phyloP scores from a whole-genome alignment of 768 basidiomycete genomes.

The Termitomyces sp. region DNA sequence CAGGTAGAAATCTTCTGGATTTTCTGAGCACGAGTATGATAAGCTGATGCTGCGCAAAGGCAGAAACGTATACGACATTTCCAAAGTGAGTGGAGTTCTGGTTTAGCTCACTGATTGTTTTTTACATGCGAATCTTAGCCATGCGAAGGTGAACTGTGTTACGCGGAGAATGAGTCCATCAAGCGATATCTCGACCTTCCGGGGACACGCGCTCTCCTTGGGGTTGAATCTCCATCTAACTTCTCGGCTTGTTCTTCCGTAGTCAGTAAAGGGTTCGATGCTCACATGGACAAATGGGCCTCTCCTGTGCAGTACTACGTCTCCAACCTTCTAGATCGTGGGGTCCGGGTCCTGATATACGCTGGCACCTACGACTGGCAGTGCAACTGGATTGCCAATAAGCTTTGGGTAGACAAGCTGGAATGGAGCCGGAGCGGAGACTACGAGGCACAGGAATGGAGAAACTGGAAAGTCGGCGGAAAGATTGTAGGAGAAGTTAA shows the following conservation, averaged over 20 bases:
- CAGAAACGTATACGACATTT: slow-evolving; percentile 20
- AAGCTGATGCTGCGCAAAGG: slow-evolving; percentile 10
- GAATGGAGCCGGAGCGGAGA: slow-evolving; percentile 62
- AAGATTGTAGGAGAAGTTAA: slow-evolving; percentile 43
- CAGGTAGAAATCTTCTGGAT: slow-evolving; percentile 27
- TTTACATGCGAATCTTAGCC: slow-evolving; percentile 2
- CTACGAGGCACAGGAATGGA: slow-evolving; percentile 43
- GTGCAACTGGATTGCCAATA: slow-evolving; percentile 77
- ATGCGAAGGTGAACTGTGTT: slow-evolving; percentile 19
- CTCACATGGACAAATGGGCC: slow-evolving; percentile 47
- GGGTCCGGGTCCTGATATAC: slow-evolving; percentile 67
- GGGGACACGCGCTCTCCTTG: slow-evolving; percentile 15
- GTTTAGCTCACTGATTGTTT: not conserved
- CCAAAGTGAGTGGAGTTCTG: slow-evolving; percentile 10
- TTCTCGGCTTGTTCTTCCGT: slow-evolving; percentile 52
- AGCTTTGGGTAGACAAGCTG: slow-evolving; percentile 67
- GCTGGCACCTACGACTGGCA: slow-evolving; percentile 77
- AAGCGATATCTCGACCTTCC: slow-evolving; percentile 16
- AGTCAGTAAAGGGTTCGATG: slow-evolving; percentile 47
- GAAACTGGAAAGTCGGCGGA: slow-evolving; percentile 53
- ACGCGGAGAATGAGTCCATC: slow-evolving; percentile 16
- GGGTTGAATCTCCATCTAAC: slow-evolving; percentile 29
- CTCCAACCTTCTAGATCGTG: slow-evolving; percentile 64
- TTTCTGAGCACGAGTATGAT: not conserved
- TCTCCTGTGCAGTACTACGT: slow-evolving; percentile 61